Base-by-base conservation (phyloP, 352 stramenopile genomes). In the Saprolegnia diclina region DNA sequence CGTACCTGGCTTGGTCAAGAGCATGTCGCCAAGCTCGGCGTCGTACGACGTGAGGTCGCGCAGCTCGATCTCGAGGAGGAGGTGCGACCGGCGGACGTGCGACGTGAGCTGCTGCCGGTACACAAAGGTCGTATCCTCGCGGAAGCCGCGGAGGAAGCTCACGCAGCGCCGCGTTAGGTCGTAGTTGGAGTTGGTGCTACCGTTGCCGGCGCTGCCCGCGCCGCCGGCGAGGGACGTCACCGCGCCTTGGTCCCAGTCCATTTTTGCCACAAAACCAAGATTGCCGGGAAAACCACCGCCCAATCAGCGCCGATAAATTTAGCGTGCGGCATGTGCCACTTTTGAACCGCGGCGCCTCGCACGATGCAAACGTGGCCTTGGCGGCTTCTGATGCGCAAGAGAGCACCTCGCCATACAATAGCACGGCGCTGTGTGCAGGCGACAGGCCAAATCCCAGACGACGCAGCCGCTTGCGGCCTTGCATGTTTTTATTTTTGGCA, bases 81-180 rank as follows among this genome's bases (percentile, higher is more conserved):
- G 85, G 56, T 82, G 74, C 22, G 74, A 73, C 56, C 90, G 89
- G 1, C 90, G 85, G 54, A 87, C 93, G 63, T 95, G 90, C 50
- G 84, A 79, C 35, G 96, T 72, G 18, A 97, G 83, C 77, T 95
- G 85, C 72, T 96, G 86, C 64, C 91, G 85, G 73, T 97, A 97
- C 72, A 84, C 87, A 72, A 96, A 97, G 29, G 95, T 76, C 40
- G 86, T 80, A 0, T 88, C 91, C 9, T 94, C 76, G 40, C 87
- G 83, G 72, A 96, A 97, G 54, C 84, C 90, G 52, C 90, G 88
- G 57, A 97, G 78, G 67, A 97, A 97, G 19, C 85, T 76, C n/a
- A 85, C 73, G 40, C 91, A 65, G 16, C 85, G 82, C 35, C 75
- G 76, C 69, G 91, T 84, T 57, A 93, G 72, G 9, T 81, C 82